Conservation (phyloP, 768 basidiomycete genomes). For the Lactifluus piperatus region DNA sequence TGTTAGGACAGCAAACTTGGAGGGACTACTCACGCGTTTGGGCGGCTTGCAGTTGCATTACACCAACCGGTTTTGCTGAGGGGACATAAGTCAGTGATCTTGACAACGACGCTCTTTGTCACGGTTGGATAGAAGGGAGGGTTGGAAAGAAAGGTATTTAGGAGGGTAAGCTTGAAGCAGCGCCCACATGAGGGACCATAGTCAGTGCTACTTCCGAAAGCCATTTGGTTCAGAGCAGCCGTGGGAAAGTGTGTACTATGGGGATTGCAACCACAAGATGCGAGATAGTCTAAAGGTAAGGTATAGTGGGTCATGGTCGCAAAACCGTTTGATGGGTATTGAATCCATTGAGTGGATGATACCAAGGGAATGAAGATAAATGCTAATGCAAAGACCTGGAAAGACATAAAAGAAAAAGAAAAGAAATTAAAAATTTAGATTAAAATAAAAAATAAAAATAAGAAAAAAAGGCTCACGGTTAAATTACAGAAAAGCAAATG, state of each 20-base stretch:
- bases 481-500: neutral
- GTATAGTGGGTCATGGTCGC: slow-evolving; percentile 78
- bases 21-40: slow-evolving; percentile 48
- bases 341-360: slow-evolving; percentile 45
- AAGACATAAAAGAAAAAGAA: neutral
- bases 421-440: neutral
- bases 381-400: neutral
- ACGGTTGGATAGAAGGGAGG: slow-evolving; percentile 63
- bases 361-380: slow-evolving; percentile 14
- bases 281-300: slow-evolving; percentile 45
- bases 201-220: slow-evolving; percentile 63
- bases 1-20: neutral
- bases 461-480: neutral
- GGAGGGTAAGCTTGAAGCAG: slow-evolving; percentile 70
- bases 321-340: slow-evolving; percentile 49
- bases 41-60: slow-evolving; percentile 48
- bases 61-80: slow-evolving; percentile 58
- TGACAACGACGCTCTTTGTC: slow-evolving; percentile 57
- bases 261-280: slow-evolving; percentile 69
- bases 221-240: slow-evolving; percentile 71
- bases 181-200: slow-evolving; percentile 69
- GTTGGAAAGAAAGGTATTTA: slow-evolving; percentile 54
- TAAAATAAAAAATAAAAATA: neutral
- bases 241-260: slow-evolving; percentile 54
- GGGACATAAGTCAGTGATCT: slow-evolving; percentile 77